Percentiles rank a stretch among this genome's conserved stretches.
Conservation (phyloP, 2,329 filamentous ascomycete genomes). For the Neonectria hederae region DNA sequence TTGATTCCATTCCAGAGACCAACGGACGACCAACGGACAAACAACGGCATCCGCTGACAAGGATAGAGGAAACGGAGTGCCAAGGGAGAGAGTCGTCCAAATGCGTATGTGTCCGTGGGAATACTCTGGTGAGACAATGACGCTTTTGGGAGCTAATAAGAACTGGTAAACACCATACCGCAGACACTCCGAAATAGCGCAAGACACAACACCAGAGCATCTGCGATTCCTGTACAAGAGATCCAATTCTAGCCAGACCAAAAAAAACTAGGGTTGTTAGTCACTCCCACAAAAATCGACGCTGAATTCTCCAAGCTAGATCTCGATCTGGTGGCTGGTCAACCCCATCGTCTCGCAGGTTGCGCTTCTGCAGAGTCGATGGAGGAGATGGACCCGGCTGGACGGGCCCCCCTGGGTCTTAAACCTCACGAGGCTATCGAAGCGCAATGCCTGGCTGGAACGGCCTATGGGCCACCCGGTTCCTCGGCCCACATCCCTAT, state of each 20-base stretch:
- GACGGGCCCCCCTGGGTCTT: background rate
- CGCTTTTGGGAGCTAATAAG: too few species aligned
- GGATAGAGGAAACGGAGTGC: background rate
- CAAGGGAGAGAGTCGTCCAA: background rate
- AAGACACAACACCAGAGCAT: too few species aligned
- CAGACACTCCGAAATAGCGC: too few species aligned
- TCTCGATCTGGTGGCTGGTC: slow-evolving; percentile 18
- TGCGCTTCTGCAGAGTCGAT: background rate
- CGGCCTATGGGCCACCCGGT: background rate
- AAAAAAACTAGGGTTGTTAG: too few species aligned
- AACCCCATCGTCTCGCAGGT: background rate
- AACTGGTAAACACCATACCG: too few species aligned
- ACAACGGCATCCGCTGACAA: background rate
- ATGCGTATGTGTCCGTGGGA: too few species aligned
- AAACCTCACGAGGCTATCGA: background rate
- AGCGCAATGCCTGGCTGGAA: background rate
- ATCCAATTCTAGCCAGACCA: too few species aligned
- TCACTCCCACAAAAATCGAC: too few species aligned
- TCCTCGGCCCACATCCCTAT: background rate
- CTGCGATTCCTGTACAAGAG: too few species aligned
- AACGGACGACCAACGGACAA: too few species aligned
- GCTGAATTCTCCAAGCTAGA: too few species aligned
- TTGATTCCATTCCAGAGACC: slow-evolving; percentile 22
- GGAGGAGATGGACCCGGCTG: background rate
- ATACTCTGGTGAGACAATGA: background rate